Base-by-base conservation (phyloP, 495 filamentous ascomycete species). In the Neurospora sp. region DNA sequence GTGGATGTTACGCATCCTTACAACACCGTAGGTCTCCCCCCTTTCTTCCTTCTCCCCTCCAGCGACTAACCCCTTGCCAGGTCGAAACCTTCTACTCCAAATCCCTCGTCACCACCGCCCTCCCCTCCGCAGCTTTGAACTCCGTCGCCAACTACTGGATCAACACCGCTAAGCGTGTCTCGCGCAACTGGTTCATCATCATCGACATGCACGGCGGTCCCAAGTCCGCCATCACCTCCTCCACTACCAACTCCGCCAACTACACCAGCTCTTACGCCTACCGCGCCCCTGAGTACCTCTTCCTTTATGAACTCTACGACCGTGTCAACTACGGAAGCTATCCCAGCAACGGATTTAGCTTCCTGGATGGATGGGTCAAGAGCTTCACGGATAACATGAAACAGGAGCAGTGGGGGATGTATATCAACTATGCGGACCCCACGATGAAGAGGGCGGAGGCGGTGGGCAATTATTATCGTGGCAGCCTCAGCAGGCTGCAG, bases 401-500 rank as follows among this genome's bases (percentile, higher is more conserved):
- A 8, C 71, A 70, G 37, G 71, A 72, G 3, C 79, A 84, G 69
- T 81, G 82, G 82, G 83, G 81, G 73, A 84, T 84, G 83, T 85
- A 85, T 74, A 79, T 85, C 77, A 85, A 85, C 75, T 85, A 85
- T 70, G 82, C 82, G 4, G 83, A 85, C 71, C 80, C 82, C 2
- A 77, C 75, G 37, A 70, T 86, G 72, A 79, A 79, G 76, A 74
- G 80, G 39, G 79, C 79, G 24, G 77, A 72, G 45, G 84, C 83
- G 9, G 80, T 82, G 45, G 72, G 81, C 38, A 78, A 81, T 69
- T 87, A 92, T 74, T 92, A 85, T 83, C 82, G 86, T 0, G 69
- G 78, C 5, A 90, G 87, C 74, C 78, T 90, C n/a, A 79, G 79
- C 4, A 81, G 80, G 39, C 78, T 92, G 62, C 78, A 86, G 77